phyloP scores from a whole-genome alignment of 371 early-diverging fungal species.

The Apophysomyces elegans region DNA sequence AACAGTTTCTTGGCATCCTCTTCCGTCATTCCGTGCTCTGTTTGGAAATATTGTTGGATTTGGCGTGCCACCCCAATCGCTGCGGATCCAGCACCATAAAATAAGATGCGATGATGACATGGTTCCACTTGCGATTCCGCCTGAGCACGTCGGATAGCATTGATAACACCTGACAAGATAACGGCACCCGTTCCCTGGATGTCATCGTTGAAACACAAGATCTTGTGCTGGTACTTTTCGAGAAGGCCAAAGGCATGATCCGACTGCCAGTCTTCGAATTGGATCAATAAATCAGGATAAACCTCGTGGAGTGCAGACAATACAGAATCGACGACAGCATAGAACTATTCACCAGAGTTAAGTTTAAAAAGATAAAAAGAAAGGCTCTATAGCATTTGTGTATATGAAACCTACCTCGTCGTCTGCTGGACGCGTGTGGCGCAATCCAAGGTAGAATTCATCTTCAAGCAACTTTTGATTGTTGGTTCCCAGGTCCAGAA shows the following conservation, averaged over 20 bases:
- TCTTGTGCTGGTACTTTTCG: slow-evolving; percentile 67
- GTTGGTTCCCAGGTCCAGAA: slow-evolving; percentile 89
- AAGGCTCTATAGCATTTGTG: too few species aligned
- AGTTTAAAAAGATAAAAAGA: not conserved
- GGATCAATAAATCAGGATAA: slow-evolving; percentile 82
- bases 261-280: slow-evolving; percentile 94
- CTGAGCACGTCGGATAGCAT: slow-evolving; percentile 72
- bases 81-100: slow-evolving; percentile 89
- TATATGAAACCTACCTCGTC: slow-evolving; percentile 42
- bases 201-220: slow-evolving; percentile 78
- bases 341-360: slow-evolving; percentile 56
- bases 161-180: slow-evolving; percentile 89
- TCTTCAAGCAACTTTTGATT: slow-evolving; percentile 76
- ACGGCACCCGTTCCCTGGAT: slow-evolving; percentile 88
- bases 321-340: slow-evolving; percentile 78
- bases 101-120: slow-evolving; percentile 81
- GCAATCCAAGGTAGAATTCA: slow-evolving; percentile 84
- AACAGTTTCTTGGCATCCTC: slow-evolving; percentile 78
- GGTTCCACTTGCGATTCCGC: slow-evolving; percentile 60
- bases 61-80: slow-evolving; percentile 91
- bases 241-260: slow-evolving; percentile 83
- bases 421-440: slow-evolving; percentile 49
- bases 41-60: slow-evolving; percentile 76
- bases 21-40: slow-evolving; percentile 67
- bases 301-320: slow-evolving; percentile 67